A percentile compares a stretch with the other conserved stretches of the same genome.
phyloP scores from a whole-genome alignment of 768 basidiomycete species.

The Boletellus ananiceps region DNA sequence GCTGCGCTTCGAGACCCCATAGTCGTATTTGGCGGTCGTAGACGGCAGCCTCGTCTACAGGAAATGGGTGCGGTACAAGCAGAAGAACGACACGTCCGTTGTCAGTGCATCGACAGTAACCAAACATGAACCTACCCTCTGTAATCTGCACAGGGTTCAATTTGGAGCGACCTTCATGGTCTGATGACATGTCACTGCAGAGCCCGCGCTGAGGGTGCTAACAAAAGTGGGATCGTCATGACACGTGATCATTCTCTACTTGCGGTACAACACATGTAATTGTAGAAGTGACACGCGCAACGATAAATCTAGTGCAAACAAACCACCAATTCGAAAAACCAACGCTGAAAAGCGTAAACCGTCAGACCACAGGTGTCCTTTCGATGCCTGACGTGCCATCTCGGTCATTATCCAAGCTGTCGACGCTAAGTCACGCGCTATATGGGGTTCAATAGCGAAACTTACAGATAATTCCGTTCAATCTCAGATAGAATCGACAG shows the following conservation, averaged over 20 bases:
- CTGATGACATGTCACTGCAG: slow-evolving; percentile 15
- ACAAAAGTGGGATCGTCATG: neutral
- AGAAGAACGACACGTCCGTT: neutral
- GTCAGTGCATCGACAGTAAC: neutral
- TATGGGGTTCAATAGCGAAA: slow-evolving; percentile 10
- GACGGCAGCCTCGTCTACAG: slow-evolving; percentile 64
- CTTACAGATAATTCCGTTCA: slow-evolving; percentile 82
- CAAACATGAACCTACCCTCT: slow-evolving; percentile 48
- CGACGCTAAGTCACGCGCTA: slow-evolving; percentile 28
- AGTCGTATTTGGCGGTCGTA: slow-evolving; percentile 97
- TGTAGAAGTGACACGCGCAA: slow-evolving; percentile 3
- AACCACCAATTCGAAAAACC: slow-evolving; percentile 1
- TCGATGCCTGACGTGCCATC: slow-evolving; percentile 46
- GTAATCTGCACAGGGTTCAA: slow-evolving; percentile 50
- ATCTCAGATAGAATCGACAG: slow-evolving; percentile 88
- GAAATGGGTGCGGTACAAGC: neutral
- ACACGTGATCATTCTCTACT: slow-evolving; percentile 14
- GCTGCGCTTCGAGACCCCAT: slow-evolving; percentile 98
- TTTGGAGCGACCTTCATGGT: slow-evolving; percentile 29
- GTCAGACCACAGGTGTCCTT: slow-evolving; percentile 38
- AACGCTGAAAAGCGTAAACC: neutral
- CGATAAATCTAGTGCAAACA: neutral
- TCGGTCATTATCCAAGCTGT: slow-evolving; percentile 44
- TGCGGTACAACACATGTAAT: neutral
- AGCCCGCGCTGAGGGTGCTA: neutral